Conservation (phyloP, 148 eudicot genomes). For the Camellia sinensis region DNA sequence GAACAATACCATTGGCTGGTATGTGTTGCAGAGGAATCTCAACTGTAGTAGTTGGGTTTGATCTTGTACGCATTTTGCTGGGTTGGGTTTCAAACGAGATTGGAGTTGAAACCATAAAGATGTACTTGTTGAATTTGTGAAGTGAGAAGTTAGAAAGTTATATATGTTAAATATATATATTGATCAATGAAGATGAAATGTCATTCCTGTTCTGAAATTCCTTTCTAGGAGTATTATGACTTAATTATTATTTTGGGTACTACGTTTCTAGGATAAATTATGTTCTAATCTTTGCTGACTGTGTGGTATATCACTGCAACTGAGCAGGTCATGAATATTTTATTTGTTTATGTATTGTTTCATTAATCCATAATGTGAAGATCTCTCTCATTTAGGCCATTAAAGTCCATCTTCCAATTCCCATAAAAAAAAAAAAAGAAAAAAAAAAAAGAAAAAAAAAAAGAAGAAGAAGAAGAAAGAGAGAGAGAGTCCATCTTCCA, state of each 20-base stretch:
- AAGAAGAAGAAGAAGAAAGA: too few species aligned
- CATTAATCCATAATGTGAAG: too few species aligned
- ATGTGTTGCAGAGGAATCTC: conserved; percentile 5
- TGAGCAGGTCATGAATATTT: too few species aligned
- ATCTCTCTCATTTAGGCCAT: too few species aligned
- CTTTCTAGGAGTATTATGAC: neutral
- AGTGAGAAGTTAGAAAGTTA: neutral
- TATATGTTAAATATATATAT: neutral
- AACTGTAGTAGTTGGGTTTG: neutral
- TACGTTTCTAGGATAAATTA: conserved; percentile 7
- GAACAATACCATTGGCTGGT: neutral
- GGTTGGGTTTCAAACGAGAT: neutral
- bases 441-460: too few species aligned
- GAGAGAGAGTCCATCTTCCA: too few species aligned
- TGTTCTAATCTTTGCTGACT: too few species aligned
- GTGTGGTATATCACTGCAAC: too few species aligned
- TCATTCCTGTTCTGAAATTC: neutral
- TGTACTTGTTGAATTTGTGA: conserved; percentile 13
- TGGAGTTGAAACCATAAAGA: neutral
- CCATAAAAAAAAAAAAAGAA: too few species aligned
- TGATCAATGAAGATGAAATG: conserved; percentile 6
- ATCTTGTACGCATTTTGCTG: neutral
- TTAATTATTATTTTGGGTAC: neutral
- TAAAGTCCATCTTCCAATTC: too few species aligned
- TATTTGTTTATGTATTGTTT: too few species aligned